A percentile compares a stretch with the other conserved stretches of the same genome.
These are phyloP conservation scores for Durusdinium trenchii DNA, from an alignment of 73 alveolate genomes.

Conservation along the genomic window DNA sequence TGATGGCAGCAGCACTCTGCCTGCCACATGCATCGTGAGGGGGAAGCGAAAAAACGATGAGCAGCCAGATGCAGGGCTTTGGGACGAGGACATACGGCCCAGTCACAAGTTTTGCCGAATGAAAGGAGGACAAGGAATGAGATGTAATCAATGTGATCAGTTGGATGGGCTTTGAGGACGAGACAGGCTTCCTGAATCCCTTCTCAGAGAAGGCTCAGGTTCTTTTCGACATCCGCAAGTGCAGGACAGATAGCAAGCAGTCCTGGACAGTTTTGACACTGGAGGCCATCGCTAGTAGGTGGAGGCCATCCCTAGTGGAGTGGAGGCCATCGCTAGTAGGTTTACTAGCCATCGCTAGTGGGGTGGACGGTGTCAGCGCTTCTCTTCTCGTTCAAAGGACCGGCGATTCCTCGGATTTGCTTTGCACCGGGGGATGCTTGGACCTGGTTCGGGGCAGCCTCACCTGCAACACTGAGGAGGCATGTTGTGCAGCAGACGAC, in stretches of 20 bases:
- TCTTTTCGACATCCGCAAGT: conserved; percentile 90
- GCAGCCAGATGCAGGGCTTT: no score
- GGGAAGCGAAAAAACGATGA: no score
- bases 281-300: background rate
- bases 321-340: background rate
- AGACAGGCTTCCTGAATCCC: conserved; percentile 41
- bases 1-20: no score
- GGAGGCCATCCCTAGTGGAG: background rate
- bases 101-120: no score
- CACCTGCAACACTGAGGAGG: conserved; percentile 93
- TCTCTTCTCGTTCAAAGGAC: background rate
- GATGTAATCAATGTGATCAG: background rate
- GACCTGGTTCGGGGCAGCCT: conserved; percentile 96
- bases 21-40: no score
- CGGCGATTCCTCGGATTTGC: conserved; percentile 81
- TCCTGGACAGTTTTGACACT: background rate
- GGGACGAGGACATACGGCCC: no score
- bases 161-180: background rate
- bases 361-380: background rate
- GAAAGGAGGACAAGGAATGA: background rate
- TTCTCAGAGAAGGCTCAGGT: conserved; percentile 88
- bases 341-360: background rate
- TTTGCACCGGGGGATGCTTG: conserved; percentile 90
- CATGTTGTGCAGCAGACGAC: no score
- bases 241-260: conserved; percentile 43